Evolutionary conservation across 441 rosid species (phyloP).

Genomic region (Jatropha podagrica): DNA sequence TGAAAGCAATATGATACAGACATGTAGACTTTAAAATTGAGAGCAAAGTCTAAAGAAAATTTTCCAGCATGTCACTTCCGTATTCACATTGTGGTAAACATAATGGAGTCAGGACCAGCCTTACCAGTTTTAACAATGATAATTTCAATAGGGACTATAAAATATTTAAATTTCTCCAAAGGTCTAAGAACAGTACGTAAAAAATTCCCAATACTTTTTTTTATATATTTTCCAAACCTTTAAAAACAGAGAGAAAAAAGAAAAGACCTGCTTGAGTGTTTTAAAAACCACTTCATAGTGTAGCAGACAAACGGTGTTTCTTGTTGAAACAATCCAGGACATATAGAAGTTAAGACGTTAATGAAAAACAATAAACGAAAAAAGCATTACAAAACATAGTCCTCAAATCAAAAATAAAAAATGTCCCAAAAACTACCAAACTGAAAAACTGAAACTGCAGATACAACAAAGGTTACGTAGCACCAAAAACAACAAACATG

Average conservation of each 20-base stretch:
- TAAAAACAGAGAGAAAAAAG: too few relatives aligned
- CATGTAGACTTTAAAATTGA: too few relatives aligned
- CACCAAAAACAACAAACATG: background rate
- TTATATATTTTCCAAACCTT: too few relatives aligned
- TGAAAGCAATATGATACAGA: too few relatives aligned
- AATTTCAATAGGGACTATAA: background rate
- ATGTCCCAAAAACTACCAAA: background rate
- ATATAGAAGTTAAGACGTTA: background rate
- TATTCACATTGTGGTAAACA: background rate
- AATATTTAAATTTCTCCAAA: too few relatives aligned
- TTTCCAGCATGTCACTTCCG: background rate
- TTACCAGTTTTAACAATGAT: background rate
- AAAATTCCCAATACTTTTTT: background rate
- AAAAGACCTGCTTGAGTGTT: too few relatives aligned
- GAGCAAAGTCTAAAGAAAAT: too few relatives aligned
- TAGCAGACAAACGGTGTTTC: too few relatives aligned
- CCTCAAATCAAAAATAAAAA: background rate
- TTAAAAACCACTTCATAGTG: too few relatives aligned
- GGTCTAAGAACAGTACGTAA: background rate
- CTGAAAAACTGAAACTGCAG: background rate
- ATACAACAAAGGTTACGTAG: background rate
- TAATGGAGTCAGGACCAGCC: background rate
- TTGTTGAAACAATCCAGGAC: background rate
- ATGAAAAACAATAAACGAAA: background rate
- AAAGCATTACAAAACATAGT: background rate